A percentile compares a stretch with the other conserved stretches of the same genome.
These are phyloP conservation scores for Sarcomyxa edulis DNA, from an alignment of 768 basidiomycete genomes.

Conservation along the genomic window DNA sequence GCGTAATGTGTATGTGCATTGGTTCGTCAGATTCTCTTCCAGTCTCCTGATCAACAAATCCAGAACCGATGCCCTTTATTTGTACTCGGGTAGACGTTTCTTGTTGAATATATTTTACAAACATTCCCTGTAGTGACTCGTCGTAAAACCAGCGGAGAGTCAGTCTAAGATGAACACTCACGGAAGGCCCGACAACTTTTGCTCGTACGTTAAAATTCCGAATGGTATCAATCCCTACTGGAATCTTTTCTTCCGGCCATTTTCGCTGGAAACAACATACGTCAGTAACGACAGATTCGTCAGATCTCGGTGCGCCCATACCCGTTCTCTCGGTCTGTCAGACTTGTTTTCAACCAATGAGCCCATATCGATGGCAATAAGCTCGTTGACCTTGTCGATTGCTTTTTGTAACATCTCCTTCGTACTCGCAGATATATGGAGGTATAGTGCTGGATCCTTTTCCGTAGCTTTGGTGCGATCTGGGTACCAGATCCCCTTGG, in stretches of 20 bases:
- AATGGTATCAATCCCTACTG: slow-evolving; percentile 83
- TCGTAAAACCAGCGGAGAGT: not conserved
- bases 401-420: slow-evolving; percentile 63
- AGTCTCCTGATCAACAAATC: slow-evolving; percentile 84
- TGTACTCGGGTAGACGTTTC: slow-evolving; percentile 96
- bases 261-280: slow-evolving; percentile 52
- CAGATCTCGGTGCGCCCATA: slow-evolving; percentile 18
- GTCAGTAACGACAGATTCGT: not conserved
- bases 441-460: slow-evolving; percentile 88
- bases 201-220: slow-evolving; percentile 97
- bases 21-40: slow-evolving; percentile 85
- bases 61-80: slow-evolving; percentile 92
- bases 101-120: slow-evolving; percentile 97
- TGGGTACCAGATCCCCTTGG: slow-evolving; percentile 95
- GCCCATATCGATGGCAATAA: slow-evolving; percentile 71
- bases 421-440: slow-evolving; percentile 82
- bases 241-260: slow-evolving; percentile 97
- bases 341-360: slow-evolving; percentile 78
- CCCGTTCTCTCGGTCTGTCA: slow-evolving; percentile 62
- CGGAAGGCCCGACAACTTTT: slow-evolving; percentile 94
- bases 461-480: slow-evolving; percentile 88
- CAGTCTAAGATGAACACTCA: slow-evolving; percentile 28
- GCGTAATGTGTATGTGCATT: slow-evolving; percentile 92
- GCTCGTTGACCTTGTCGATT: slow-evolving; percentile 67
- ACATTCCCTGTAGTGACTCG: slow-evolving; percentile 24